Percentiles rank a stretch among this genome's conserved stretches.
Conservation (phyloP, 495 filamentous ascomycete species). For the Parmelia sp. region DNA sequence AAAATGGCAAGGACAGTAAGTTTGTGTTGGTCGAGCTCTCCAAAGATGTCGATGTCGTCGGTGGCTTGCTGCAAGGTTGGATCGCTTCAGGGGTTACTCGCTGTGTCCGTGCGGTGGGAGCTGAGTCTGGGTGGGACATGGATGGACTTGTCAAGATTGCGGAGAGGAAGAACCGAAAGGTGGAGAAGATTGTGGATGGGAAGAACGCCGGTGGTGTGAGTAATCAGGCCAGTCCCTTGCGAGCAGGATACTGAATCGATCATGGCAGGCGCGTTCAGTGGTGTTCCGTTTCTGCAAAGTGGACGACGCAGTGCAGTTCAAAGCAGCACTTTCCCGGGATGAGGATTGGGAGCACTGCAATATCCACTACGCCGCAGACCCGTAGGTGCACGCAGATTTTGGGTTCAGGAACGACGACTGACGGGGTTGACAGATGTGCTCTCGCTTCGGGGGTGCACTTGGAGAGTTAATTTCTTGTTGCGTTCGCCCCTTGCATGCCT, state of each 20-base stretch:
- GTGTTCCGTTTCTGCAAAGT: constrained; percentile 40
- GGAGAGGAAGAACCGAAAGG: constrained; percentile 29
- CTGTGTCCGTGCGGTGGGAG: constrained; percentile 37
- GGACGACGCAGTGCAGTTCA: constrained; percentile 39
- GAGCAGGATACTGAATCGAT: not conserved
- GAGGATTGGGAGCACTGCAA: constrained; percentile 42
- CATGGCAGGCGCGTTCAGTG: constrained; percentile 27
- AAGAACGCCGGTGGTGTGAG: constrained; percentile 33
- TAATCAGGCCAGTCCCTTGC: not conserved
- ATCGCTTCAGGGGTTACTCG: constrained; percentile 36
- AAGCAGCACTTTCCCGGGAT: constrained; percentile 30
- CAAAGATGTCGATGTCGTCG: constrained; percentile 35
- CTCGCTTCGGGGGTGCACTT: constrained; percentile 32
- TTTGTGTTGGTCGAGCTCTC: constrained; percentile 34
- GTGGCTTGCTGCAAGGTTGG: constrained; percentile 33
- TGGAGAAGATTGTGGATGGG: constrained; percentile 37
- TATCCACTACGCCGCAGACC: constrained; percentile 38
- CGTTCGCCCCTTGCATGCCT: not conserved
- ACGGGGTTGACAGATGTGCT: constrained; percentile 31
- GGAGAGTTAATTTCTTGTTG: constrained; percentile 18
- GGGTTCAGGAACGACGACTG: not conserved
- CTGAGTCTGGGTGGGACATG: constrained; percentile 33
- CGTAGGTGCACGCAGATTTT: constrained; percentile 31
- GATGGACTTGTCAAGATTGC: constrained; percentile 31
- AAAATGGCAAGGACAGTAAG: constrained; percentile 21